Base-by-base conservation (phyloP, 768 basidiomycete species). In the Kwoniella sp. region DNA sequence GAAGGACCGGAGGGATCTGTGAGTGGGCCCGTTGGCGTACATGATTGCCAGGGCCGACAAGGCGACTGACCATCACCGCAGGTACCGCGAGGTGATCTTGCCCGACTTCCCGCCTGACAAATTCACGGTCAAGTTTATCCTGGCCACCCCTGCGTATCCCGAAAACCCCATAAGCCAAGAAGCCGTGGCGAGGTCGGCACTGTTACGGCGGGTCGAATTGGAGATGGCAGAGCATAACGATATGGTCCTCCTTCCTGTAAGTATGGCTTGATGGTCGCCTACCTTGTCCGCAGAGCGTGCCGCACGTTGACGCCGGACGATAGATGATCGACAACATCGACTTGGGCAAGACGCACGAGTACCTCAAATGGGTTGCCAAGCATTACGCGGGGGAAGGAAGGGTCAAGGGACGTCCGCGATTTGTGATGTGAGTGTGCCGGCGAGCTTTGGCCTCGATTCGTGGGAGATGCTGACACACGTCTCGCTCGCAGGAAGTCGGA, bases 271-370 rank as follows among this genome's bases (percentile, higher is more conserved):
- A n/a, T 10, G 10, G 32, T 33, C n/a, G n/a, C n/a, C n/a, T 22
- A 45, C 19, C 11, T 46, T 11, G 10, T 17, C 19, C n/a, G n/a
- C n/a, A n/a, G n/a, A n/a, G n/a, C n/a, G n/a, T n/a, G n/a, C n/a
- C n/a, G n/a, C n/a, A n/a, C n/a, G n/a, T n/a, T n/a, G n/a, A n/a
- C n/a, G n/a, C n/a, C n/a, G n/a, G n/a, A 12, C 20, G 14, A 25
- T 41, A 69, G 67, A 69, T 74, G 61, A 62, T 69, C 17, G 74
- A 75, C 39, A 70, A 73, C 50, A 73, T 75, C 33, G 73, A 75
- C 60, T 50, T 63, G 17, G 74, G 74, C 17, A 75, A 75, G 54
- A 75, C 73, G 28, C 72, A 73, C 59, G 69, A 68, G 48, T 75
- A 69, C 54, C 71, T 73, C 51, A 69, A 73, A 57, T 75, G 71